Evolutionary conservation across 164 flowering plant species (phyloP).

Genomic region (Stephania cephalantha): DNA sequence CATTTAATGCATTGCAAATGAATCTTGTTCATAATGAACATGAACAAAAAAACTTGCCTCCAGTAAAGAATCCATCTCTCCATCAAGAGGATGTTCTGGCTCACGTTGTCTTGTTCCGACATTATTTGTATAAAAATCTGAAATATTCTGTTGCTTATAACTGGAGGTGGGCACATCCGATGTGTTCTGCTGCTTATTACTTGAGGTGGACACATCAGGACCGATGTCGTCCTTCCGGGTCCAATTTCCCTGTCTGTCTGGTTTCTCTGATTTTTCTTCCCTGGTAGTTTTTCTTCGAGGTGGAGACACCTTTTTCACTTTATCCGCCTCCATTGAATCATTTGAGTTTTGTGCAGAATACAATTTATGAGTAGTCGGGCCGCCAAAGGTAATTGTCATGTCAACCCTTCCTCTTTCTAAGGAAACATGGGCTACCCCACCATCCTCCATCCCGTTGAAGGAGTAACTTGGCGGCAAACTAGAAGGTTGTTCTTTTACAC

Average conservation of each 20-base stretch:
- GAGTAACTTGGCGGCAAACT: constrained; percentile 28
- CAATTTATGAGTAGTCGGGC: constrained; percentile 33
- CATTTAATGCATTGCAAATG: background rate
- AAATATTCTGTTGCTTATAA: constrained; percentile 41
- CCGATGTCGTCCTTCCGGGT: constrained; percentile 43
- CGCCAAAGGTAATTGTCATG: constrained; percentile 32
- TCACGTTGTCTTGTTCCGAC: constrained; percentile 41
- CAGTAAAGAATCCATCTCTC: constrained; percentile 67
- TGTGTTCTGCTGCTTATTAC: constrained; percentile 41
- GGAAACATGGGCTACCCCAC: constrained; percentile 33
- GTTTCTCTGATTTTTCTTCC: constrained; percentile 69
- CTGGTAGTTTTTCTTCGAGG: constrained; percentile 65
- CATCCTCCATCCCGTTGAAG: constrained; percentile 32
- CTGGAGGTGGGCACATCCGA: constrained; percentile 30
- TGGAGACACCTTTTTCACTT: constrained; percentile 78
- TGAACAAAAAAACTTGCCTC: constrained; percentile 44
- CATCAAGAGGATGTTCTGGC: constrained; percentile 49
- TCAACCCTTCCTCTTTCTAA: constrained; percentile 52
- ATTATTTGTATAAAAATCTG: constrained; percentile 30
- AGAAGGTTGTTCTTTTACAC: constrained; percentile 25
- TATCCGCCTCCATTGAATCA: constrained; percentile 50
- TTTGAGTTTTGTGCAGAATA: constrained; percentile 33
- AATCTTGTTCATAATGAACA: background rate
- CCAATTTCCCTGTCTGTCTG: constrained; percentile 55
- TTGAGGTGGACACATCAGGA: constrained; percentile 33